Evolutionary conservation across 805 yeast species (phyloP).

Genomic region (Metschnikowia sp.): DNA sequence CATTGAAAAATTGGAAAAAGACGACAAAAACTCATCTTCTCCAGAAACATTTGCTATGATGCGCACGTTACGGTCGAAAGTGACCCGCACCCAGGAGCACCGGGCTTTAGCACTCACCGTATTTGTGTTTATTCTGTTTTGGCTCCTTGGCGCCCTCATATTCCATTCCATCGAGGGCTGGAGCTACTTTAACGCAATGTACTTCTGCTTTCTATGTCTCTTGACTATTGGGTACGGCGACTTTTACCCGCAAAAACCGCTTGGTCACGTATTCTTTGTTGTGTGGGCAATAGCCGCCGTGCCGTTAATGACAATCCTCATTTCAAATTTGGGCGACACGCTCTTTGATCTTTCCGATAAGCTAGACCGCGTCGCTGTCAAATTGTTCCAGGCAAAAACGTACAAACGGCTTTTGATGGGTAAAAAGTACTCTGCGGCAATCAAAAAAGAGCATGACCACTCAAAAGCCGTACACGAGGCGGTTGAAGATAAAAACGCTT

Average conservation of each 20-base stretch:
- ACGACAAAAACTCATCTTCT: conserved; percentile 19
- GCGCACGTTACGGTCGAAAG: conserved; percentile 46
- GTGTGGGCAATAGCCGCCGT: conserved; percentile 81
- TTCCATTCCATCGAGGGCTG: conserved; percentile 63
- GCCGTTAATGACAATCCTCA: conserved; percentile 81
- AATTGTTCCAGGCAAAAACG: conserved; percentile 7
- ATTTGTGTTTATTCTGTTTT: conserved; percentile 49
- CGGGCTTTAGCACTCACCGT: conserved; percentile 40
- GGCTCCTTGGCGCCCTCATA: conserved; percentile 71
- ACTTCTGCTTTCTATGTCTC: conserved; percentile 72
- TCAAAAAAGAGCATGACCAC: background rate
- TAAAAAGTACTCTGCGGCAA: background rate
- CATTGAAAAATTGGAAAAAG: conserved; percentile 21
- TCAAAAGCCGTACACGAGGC: background rate
- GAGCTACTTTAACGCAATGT: conserved; percentile 68
- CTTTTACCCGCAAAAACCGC: conserved; percentile 55
- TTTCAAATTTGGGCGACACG: conserved; percentile 69
- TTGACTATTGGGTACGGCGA: conserved; percentile 87
- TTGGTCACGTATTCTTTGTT: conserved; percentile 72
- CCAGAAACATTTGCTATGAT: conserved; percentile 55
- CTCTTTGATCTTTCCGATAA: conserved; percentile 32
- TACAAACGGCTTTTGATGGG: conserved; percentile 3
- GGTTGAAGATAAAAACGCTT: background rate
- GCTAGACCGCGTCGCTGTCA: conserved; percentile 7
- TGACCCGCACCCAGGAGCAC: conserved; percentile 36